Evolutionary conservation across 2,329 filamentous ascomycete genomes (phyloP), one percentile per base, ranked within the genome.

Genomic region (Scedosporium aurantiacum): DNA sequence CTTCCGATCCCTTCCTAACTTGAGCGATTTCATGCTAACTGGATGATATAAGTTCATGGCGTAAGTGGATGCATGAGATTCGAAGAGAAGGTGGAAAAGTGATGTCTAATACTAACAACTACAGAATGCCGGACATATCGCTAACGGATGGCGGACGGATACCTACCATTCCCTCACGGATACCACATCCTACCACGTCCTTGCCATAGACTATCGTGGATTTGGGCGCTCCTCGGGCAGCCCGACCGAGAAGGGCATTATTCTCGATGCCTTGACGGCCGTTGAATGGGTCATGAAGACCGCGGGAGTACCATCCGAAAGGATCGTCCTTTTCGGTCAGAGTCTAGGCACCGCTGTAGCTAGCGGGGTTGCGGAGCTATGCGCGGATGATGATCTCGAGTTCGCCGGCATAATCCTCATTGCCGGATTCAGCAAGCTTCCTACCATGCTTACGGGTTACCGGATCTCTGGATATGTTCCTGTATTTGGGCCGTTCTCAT

Each of bases 181-280:
- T 60, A 84, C 86, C 2, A 88, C 88, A 1, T 82, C 81, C 0
- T 85, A 91, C 61, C 92, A 97, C 70, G 82, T 96, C 54, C 78
- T 97, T n/a, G 84, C 90, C 45, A 85, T 96, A 67, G 91, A 96
- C 76, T 97, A 97, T 73, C 88, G 92, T 18, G 92, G 92, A 5
- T 97, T 90, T 67, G 92, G 91, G 0, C 80, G 83, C 45, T 94
- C 89, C 7, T 90, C 86, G 0, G 91, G 93, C n/a, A 76, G 74
- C 3, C 93, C 93, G 0, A 87, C 86, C 0, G 93, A 97, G 74
- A 75, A 81, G 41, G 93, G 93, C 0, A 75, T 97, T 6, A 89
- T 96, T 61, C 83, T 82, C 4, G 93, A 97, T 70, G 90, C 87
- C 16, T 78, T 88, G 3, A 79, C 90, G 0, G 75, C 90, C 2